Base-by-base conservation (phyloP, 2,329 filamentous ascomycete genomes). In the Xylaria sp. region DNA sequence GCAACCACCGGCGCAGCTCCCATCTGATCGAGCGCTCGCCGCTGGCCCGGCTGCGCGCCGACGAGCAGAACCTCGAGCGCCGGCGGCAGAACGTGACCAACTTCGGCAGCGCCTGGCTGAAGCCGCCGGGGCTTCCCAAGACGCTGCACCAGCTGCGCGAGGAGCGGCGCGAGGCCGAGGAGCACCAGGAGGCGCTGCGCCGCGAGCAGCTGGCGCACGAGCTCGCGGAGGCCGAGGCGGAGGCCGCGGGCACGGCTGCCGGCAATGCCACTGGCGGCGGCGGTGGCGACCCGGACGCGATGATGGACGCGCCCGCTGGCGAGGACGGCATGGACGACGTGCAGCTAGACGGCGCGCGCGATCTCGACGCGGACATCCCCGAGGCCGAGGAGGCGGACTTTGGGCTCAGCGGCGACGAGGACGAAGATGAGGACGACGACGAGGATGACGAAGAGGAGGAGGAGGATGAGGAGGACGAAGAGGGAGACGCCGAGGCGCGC, bases 61-160 rank as follows among this genome's bases (percentile, higher is more conserved):
- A 97, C 73, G 95, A 98, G 78, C 84, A 87, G 63, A 85, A 87
- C 60, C 84, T 96, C 66, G 85, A 89, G 56, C 85, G 89, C 8
- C 91, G 94, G 47, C 92, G 93, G 71, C 79, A 86, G 48, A 92
- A 94, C 67, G 90, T 98, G 29, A 86, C 90, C 48, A 91, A 93
- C 71, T 97, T 96, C 73, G 95, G 95, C 62, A 90, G 89, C 67
- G 86, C 85, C 44, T 99, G 95, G 95, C 88, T 99, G 58, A 91
- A 90, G 60, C 95, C 95, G 0, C 93, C 92, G 0, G 95, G 94
- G 7, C 84, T 97, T 57, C 76, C 87, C 59, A 99, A 98, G 81
- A 97, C 94, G 1, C 86, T 97, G 62, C 89, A 96, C 73, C 93
- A 96, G 65, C 86, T 93, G 78, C 89, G 90, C 41, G 95, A 99